A percentile compares a stretch with the other conserved stretches of the same genome.
Conservation (phyloP, 108 stramenopile species). For the Pseudonitzschia multistriata region DNA sequence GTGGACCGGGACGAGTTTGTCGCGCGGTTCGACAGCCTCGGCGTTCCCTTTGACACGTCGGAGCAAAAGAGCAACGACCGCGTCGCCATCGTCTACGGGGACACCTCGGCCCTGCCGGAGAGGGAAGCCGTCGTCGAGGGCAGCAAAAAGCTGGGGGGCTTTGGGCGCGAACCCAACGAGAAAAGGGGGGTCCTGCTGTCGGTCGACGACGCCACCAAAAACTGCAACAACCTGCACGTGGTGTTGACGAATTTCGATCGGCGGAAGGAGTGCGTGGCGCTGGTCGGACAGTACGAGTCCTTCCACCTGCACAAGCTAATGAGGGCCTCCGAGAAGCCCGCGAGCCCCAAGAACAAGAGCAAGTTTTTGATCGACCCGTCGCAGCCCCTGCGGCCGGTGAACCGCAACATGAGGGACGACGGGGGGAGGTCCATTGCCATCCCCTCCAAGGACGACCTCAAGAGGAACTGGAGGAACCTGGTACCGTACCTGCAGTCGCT, state of each 20-base stretch:
- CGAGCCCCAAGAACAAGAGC: not conserved
- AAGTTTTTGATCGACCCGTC: not conserved
- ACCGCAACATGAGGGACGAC: conserved; percentile 51
- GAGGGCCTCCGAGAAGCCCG: conserved; percentile 27
- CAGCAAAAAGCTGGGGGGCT: not conserved
- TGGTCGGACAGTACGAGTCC: conserved; percentile 74
- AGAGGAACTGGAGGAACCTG: conserved; percentile 48
- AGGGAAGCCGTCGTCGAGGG: not conserved
- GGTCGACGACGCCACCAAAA: conserved; percentile 53
- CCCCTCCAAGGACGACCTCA: conserved; percentile 32
- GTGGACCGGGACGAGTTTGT: conserved; percentile 28
- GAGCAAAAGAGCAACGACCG: conserved; percentile 7
- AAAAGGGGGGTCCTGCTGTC: not conserved
- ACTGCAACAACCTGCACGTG: conserved; percentile 69
- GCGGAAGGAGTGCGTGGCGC: conserved; percentile 55
- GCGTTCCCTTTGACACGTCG: conserved; percentile 28
- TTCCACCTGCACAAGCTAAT: conserved; percentile 77
- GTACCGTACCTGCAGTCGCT: conserved; percentile 47
- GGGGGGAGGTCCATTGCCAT: conserved; percentile 31
- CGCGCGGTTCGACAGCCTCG: not conserved
- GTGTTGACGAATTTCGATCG: conserved; percentile 41
- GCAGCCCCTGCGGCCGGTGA: conserved; percentile 49
- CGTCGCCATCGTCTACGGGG: not conserved
- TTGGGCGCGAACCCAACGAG: no score
- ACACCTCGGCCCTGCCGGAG: not conserved